Conservation (phyloP, 2,329 filamentous ascomycete genomes). For the Cordyceps tenuipes region DNA sequence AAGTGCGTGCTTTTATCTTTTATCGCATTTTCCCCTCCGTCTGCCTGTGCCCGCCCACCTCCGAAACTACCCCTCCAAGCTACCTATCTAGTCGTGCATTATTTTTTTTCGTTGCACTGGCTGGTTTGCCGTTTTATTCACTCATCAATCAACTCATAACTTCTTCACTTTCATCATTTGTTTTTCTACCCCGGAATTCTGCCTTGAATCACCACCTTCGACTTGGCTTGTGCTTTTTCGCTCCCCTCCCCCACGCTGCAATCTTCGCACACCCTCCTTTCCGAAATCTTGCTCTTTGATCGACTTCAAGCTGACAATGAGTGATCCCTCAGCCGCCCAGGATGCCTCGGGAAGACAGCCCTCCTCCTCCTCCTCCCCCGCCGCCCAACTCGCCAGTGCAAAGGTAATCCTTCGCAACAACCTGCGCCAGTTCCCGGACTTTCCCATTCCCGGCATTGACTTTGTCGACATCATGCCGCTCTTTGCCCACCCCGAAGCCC, state of each 20-base stretch:
- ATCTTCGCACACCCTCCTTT: neutral
- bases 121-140: constrained; percentile 2
- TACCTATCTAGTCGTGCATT: neutral
- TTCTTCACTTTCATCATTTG: neutral
- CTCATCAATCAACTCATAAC: constrained; percentile 6
- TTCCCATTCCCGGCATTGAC: constrained; percentile 83
- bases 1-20: constrained; percentile 6
- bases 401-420: constrained; percentile 63
- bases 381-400: constrained; percentile 59
- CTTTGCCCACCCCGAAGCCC: constrained; percentile 69
- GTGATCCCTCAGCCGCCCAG: constrained; percentile 29
- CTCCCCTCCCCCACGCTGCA: neutral
- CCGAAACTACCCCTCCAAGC: constrained; percentile 1
- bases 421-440: constrained; percentile 83
- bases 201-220: constrained; percentile 3
- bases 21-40: neutral
- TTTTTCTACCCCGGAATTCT: neutral
- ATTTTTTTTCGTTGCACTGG: neutral
- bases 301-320: constrained; percentile 17
- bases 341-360: constrained; percentile 57
- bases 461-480: constrained; percentile 98
- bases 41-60: neutral
- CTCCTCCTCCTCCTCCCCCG: constrained; percentile 51
- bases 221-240: neutral
- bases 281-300: neutral